Evolutionary conservation across 345 rosid genomes (phyloP).

Genomic region (Toxicodendron radicans): DNA sequence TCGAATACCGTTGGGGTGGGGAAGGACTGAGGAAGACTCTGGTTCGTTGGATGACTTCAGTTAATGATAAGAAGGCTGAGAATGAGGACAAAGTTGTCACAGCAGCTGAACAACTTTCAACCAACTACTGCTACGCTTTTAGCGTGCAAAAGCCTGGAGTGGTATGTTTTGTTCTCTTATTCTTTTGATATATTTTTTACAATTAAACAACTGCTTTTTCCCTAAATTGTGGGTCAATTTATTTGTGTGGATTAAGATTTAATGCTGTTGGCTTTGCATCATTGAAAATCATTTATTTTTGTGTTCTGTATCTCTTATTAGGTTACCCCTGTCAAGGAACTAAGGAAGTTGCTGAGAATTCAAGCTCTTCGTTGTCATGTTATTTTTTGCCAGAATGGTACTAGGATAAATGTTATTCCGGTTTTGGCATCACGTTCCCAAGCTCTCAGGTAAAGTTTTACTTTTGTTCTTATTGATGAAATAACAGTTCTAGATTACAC

Average conservation of each 20-base stretch:
- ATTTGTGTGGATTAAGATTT: background rate
- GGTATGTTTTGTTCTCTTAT: conserved; percentile 40
- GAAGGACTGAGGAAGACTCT: conserved; percentile 94
- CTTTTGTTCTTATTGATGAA: background rate
- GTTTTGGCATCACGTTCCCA: conserved; percentile 87
- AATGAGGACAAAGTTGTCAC: conserved; percentile 56
- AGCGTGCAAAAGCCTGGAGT: conserved; percentile 54
- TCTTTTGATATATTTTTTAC: background rate
- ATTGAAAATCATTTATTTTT: conserved; percentile 1
- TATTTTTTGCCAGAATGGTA: conserved; percentile 77
- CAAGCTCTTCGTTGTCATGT: conserved; percentile 90
- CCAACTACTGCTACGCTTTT: conserved; percentile 85
- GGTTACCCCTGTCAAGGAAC: conserved; percentile 86
- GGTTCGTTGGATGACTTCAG: conserved; percentile 80
- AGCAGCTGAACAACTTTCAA: conserved; percentile 80
- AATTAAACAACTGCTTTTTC: background rate
- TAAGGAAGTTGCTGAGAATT: conserved; percentile 76
- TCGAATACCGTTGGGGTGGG: conserved; percentile 99
- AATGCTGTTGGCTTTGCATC: background rate
- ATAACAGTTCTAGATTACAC: background rate
- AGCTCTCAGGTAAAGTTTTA: conserved; percentile 66
- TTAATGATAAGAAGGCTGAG: conserved; percentile 52
- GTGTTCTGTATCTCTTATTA: conserved; percentile 27
- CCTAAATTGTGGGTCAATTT: conserved; percentile 10
- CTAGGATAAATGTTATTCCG: conserved; percentile 78